Evolutionary conservation across 148 eudicot species (phyloP).

Genomic region (Vaccinium myrtillus): DNA sequence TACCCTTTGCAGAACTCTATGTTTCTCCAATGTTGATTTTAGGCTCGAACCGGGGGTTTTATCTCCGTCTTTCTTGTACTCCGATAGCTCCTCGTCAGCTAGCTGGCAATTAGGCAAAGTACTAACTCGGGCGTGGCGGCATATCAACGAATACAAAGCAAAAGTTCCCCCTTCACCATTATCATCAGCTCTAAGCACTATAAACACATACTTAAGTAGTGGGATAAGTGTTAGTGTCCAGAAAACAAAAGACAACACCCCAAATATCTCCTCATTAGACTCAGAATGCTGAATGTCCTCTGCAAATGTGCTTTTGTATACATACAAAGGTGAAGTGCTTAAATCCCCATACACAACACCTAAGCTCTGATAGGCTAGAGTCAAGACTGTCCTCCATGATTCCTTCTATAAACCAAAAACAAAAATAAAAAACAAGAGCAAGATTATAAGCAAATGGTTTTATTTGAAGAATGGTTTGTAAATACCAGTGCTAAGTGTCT

Average conservation of each 20-base stretch:
- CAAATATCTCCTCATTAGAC: slow-evolving; percentile 67
- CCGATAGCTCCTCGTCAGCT: slow-evolving; percentile 64
- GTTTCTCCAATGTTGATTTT: slow-evolving; percentile 58
- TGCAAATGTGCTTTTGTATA: slow-evolving; percentile 72
- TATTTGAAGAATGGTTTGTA: not conserved
- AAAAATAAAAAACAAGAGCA: not conserved
- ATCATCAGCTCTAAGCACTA: slow-evolving; percentile 74
- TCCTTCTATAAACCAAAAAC: slow-evolving; percentile 44
- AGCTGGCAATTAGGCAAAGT: slow-evolving; percentile 67
- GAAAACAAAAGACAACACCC: slow-evolving; percentile 62
- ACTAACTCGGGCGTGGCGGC: slow-evolving; percentile 64
- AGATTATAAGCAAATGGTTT: not conserved
- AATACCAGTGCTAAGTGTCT: slow-evolving; percentile 11
- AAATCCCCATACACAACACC: slow-evolving; percentile 86
- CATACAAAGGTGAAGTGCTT: slow-evolving; percentile 74
- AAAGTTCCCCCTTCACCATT: slow-evolving; percentile 87
- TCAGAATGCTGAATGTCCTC: slow-evolving; percentile 76
- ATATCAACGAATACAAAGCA: slow-evolving; percentile 68
- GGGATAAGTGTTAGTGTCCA: slow-evolving; percentile 78
- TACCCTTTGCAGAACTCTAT: slow-evolving; percentile 41
- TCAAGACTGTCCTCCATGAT: slow-evolving; percentile 62
- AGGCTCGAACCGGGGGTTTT: slow-evolving; percentile 34
- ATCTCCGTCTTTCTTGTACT: slow-evolving; percentile 49
- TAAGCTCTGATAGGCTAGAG: slow-evolving; percentile 72
- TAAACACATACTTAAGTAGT: slow-evolving; percentile 63